phyloP scores from a whole-genome alignment of 2,329 filamentous ascomycete species.

The Fusarium nurragi region DNA sequence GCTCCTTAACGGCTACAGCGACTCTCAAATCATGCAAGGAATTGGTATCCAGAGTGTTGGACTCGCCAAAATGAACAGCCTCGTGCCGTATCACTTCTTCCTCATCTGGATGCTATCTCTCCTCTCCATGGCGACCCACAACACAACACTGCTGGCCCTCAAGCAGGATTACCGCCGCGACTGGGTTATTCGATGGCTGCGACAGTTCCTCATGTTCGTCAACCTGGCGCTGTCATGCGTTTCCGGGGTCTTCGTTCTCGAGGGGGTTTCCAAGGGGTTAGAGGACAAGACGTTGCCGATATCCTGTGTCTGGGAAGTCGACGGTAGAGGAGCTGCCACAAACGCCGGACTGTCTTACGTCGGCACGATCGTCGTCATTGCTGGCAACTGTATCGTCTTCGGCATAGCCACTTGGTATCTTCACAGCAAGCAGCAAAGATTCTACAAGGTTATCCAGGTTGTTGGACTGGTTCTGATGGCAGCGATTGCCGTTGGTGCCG shows the following conservation, averaged over 20 bases:
- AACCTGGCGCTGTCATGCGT: slow-evolving; percentile 68
- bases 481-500: slow-evolving; percentile 67
- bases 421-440: slow-evolving; percentile 63
- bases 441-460: slow-evolving; percentile 64
- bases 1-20: slow-evolving; percentile 70
- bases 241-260: slow-evolving; percentile 65
- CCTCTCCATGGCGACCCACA: slow-evolving; percentile 72
- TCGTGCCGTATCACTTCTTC: slow-evolving; percentile 76
- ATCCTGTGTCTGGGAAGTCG: slow-evolving; percentile 66
- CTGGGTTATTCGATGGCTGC: slow-evolving; percentile 72
- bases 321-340: slow-evolving; percentile 48
- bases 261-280: slow-evolving; percentile 62
- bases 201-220: slow-evolving; percentile 72
- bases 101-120: slow-evolving; percentile 74
- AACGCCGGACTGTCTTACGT: slow-evolving; percentile 61
- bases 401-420: slow-evolving; percentile 70
- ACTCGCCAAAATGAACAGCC: slow-evolving; percentile 65
- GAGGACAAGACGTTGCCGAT: slow-evolving; percentile 65
- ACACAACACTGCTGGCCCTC: slow-evolving; percentile 70
- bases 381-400: slow-evolving; percentile 67
- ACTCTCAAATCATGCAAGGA: slow-evolving; percentile 75
- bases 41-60: slow-evolving; percentile 74
- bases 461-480: slow-evolving; percentile 64
- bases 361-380: slow-evolving; percentile 70
- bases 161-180: slow-evolving; percentile 73